These are phyloP conservation scores for Dactylorhiza incarnata DNA, from an alignment of 106 monocot species.

Conservation along the genomic window DNA sequence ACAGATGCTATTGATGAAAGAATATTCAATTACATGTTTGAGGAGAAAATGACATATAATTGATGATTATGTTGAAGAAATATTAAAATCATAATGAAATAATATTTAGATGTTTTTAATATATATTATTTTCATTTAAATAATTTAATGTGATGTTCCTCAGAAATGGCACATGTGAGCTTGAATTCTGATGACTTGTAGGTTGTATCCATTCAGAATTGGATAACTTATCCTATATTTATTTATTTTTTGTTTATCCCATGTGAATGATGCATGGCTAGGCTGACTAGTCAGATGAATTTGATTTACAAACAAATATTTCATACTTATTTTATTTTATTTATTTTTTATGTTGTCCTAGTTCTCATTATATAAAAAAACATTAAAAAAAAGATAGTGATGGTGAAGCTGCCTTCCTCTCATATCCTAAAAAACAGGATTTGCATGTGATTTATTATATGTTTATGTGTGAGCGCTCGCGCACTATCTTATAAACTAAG, in stretches of 20 bases:
- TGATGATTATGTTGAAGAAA: not conserved
- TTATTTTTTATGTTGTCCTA: not conserved
- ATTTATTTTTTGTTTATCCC: conserved; percentile 1
- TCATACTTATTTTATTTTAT: not conserved
- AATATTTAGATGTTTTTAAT: not conserved
- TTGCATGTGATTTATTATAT: no score
- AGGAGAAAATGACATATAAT: not conserved
- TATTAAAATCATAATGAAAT: not conserved
- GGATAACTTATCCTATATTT: conserved; percentile 4
- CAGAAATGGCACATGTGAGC: not conserved
- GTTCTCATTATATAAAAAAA: no score
- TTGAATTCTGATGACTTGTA: not conserved
- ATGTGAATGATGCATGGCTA: not conserved
- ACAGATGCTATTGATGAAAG: not conserved
- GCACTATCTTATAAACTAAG: no score
- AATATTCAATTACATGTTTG: not conserved
- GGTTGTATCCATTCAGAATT: not conserved
- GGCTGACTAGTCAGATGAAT: not conserved
- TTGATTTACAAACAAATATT: not conserved
- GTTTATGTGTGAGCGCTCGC: no score
- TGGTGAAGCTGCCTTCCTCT: no score
- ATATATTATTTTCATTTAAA: not conserved
- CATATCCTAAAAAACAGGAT: no score
- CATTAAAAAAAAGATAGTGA: no score
- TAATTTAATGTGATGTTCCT: not conserved